phyloP scores from a whole-genome alignment of 306 rosid species.

The Crotalaria pallida region DNA sequence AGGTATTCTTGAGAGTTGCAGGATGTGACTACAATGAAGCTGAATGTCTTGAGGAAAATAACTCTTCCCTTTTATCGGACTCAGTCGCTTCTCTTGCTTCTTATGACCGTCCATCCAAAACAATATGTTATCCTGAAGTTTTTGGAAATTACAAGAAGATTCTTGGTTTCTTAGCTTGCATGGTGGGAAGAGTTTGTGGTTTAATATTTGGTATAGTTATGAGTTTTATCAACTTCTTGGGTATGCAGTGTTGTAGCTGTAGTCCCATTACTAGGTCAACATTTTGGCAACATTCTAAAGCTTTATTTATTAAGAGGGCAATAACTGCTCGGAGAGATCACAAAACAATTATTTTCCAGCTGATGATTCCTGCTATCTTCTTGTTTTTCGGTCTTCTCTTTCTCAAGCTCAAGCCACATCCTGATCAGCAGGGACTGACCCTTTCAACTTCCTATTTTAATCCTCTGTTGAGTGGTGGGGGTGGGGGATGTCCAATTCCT shows the following conservation, averaged over 20 bases:
- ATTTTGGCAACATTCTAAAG: slow-evolving; percentile 86
- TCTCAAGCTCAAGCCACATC: slow-evolving; percentile 97
- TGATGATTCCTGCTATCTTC: slow-evolving; percentile 82
- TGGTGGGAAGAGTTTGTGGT: slow-evolving; percentile 57
- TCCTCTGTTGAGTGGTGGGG: slow-evolving; percentile 80
- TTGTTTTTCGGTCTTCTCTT: slow-evolving; percentile 81
- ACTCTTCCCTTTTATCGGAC: slow-evolving; percentile 27
- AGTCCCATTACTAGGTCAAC: slow-evolving; percentile 64
- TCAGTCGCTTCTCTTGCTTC: slow-evolving; percentile 42
- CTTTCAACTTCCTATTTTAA: slow-evolving; percentile 86
- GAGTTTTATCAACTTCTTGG: slow-evolving; percentile 50
- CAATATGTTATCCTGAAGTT: slow-evolving; percentile 28
- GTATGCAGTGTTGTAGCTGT: slow-evolving; percentile 66
- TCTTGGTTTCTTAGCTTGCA: slow-evolving; percentile 46
- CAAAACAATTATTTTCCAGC: slow-evolving; percentile 87
- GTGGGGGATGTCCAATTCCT: slow-evolving; percentile 98
- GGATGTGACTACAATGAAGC: slow-evolving; percentile 68
- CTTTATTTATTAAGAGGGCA: slow-evolving; percentile 76
- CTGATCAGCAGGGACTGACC: slow-evolving; percentile 73
- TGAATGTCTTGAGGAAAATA: slow-evolving; percentile 46
- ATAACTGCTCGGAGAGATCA: slow-evolving; percentile 91
- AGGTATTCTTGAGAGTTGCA: slow-evolving; percentile 92
- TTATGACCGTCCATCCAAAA: slow-evolving; percentile 38
- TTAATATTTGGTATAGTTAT: slow-evolving; percentile 48
- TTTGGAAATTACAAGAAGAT: slow-evolving; percentile 51